Base-by-base conservation (phyloP, 2,329 filamentous ascomycete species). In the Calonectria fujianensis region DNA sequence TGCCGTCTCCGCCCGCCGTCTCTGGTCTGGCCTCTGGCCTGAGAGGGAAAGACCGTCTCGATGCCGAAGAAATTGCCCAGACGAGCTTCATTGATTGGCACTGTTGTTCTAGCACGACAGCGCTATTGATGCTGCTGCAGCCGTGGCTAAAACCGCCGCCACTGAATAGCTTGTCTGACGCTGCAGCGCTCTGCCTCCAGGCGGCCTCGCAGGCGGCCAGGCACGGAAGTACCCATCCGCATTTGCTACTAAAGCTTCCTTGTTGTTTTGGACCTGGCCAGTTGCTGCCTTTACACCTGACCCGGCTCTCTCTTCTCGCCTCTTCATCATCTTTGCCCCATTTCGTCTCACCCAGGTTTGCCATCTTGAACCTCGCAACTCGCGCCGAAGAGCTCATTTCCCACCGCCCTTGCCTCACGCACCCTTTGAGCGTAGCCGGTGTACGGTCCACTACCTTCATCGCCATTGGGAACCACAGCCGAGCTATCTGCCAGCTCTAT, bases 161-260 rank as follows among this genome's bases (percentile, higher is more conserved):
- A 63, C 48, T 70, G 51, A 63, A 70, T 45, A 64, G 57, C n/a
- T 61, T 64, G 67, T 70, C 68, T 67, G 61, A 70, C 67, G 39
- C 37, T 48, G 51, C 59, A 74, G 61, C 24, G 63, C 66, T 66
- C 54, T 66, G 32, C 65, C 63, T 50, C 29, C 31, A 70, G 32
- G 72, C 72, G 72, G 41, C 67, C 66, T 70, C 51, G 14, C 24
- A 67, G 41, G 67, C 67, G 67, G 67, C 61, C 59, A 67, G 67
- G 72, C 66, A 67, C 72, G 63, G 35, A 70, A 45, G 66, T 74
- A 63, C 61, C 41, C 67, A 69, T 67, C 69, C 69, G 51, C 69
- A 70, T 52, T 70, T 70, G 45, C 59, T 70, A 66, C 59, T 45
- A 54, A 74, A 74, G 65, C 67, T 74, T 74, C 72, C 72, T 74